Base-by-base conservation (phyloP, 2,329 filamentous ascomycete genomes). In the Diplodia seriata region DNA sequence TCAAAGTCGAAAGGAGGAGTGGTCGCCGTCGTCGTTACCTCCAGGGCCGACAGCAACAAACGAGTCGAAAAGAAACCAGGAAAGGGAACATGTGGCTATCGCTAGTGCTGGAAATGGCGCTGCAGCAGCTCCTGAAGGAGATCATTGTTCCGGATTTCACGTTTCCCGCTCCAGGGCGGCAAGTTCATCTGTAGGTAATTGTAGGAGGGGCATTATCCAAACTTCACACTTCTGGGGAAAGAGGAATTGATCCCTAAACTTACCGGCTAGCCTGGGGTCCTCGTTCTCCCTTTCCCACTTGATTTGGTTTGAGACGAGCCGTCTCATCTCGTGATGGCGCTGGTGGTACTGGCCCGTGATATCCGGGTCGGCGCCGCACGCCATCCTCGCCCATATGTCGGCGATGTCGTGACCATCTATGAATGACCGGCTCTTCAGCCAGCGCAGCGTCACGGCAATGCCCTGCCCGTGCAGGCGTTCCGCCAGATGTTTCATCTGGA, bases 391-490 rank as follows among this genome's bases (percentile, higher is more conserved):
- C 53, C 53, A 55, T 2, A 55, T 20, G n/a, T 55, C 53, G n/a
- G 53, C 53, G 7, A 55, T n/a, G 29, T 55, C 53, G 29, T 55
- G 53, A 14, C 53, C 53, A 8, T 55, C 53, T n/a, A 55, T 14
- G 29, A 11, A 4, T 15, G 15, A n/a, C 3, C 53, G 29, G 53
- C 29, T 36, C 53, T 55, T 55, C 53, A 55, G 29, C 53, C 53
- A 55, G 53, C 53, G 53, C 29, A 55, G 53, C 26, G 31, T 55
- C 26, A 55, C 53, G 15, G 26, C 31, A 8, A 55, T n/a, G 31
- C 53, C 53, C 53, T 55, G 29, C 18, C 20, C 11, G 53, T 55
- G 53, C 53, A 55, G 31, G 31, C 26, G 31, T 18, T 11, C 31
- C 3, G 31, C 53, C 3, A n/a, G n/a, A n/a, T 55, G 5, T 29